phyloP scores from a whole-genome alignment of 2,329 filamentous ascomycete genomes.

The Myriosclerotinia duriaeana region DNA sequence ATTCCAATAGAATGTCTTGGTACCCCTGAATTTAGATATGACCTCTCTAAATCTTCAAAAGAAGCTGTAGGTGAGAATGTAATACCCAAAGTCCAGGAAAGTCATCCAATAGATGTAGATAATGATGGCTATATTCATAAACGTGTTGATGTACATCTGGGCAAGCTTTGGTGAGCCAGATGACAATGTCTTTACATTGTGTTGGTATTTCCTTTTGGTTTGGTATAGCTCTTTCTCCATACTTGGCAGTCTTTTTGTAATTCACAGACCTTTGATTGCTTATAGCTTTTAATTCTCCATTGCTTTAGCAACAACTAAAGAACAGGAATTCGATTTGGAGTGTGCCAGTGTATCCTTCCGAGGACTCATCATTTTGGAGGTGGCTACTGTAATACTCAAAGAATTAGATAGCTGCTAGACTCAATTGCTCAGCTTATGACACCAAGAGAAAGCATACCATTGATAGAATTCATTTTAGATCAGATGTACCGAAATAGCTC shows the following conservation, averaged over 20 bases:
- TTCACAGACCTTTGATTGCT: neutral
- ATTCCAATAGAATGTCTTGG: neutral
- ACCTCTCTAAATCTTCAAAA: no score
- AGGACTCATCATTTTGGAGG: neutral
- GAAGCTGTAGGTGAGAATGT: neutral
- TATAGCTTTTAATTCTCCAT: neutral
- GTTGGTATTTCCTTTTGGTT: neutral
- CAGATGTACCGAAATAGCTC: neutral
- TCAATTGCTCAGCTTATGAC: neutral
- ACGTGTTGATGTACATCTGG: neutral
- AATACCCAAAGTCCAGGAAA: neutral
- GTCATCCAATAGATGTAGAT: neutral
- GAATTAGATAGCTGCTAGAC: neutral
- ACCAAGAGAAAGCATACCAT: neutral
- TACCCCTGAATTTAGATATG: neutral
- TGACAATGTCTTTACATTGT: neutral
- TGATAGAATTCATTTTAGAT: neutral
- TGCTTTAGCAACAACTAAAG: neutral
- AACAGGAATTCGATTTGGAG: neutral
- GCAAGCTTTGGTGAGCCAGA: neutral
- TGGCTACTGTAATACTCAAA: neutral
- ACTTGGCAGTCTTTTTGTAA: neutral
- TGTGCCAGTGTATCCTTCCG: neutral
- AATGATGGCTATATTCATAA: neutral
- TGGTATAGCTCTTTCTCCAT: no score